phyloP scores from a whole-genome alignment of 768 basidiomycete genomes.

The Tricholoma sp. region DNA sequence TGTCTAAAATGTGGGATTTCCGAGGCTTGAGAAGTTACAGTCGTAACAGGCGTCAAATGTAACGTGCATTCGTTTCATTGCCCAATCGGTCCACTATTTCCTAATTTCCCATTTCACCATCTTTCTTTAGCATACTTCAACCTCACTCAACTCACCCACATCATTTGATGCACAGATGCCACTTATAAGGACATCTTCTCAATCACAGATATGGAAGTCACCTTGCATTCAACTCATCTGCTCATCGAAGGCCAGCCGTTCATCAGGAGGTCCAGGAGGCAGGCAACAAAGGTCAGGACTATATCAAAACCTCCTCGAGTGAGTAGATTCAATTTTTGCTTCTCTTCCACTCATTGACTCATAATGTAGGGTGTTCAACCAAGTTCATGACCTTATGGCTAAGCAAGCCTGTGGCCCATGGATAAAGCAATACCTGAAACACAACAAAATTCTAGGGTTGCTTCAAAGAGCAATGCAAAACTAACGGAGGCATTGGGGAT shows the following conservation, averaged over 20 bases:
- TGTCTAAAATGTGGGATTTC: too few species aligned
- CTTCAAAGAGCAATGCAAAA: constrained; percentile 44
- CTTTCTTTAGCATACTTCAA: neutral
- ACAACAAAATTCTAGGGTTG: constrained; percentile 58
- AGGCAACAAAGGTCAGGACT: constrained; percentile 47
- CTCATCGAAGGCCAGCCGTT: too few species aligned
- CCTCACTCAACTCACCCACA: neutral
- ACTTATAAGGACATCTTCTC: neutral
- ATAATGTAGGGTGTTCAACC: constrained; percentile 30
- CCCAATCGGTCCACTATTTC: too few species aligned
- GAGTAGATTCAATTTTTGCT: constrained; percentile 12
- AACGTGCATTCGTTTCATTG: too few species aligned
- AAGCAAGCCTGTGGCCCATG: constrained; percentile 66
- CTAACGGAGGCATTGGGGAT: constrained; percentile 56
- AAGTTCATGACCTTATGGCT: constrained; percentile 46
- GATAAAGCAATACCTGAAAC: constrained; percentile 71
- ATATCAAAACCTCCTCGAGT: constrained; percentile 47
- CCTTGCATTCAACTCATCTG: neutral
- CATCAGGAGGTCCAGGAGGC: constrained; percentile 59
- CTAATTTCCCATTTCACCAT: neutral
- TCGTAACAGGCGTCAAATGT: too few species aligned
- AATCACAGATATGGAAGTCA: neutral
- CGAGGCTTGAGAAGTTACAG: too few species aligned
- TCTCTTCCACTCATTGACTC: neutral
- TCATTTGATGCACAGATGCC: neutral